A percentile compares a stretch with the other conserved stretches of the same genome.
These are phyloP conservation scores for Flaveria bidentis DNA, from an alignment of 129 eudicot species.

Conservation along the genomic window DNA sequence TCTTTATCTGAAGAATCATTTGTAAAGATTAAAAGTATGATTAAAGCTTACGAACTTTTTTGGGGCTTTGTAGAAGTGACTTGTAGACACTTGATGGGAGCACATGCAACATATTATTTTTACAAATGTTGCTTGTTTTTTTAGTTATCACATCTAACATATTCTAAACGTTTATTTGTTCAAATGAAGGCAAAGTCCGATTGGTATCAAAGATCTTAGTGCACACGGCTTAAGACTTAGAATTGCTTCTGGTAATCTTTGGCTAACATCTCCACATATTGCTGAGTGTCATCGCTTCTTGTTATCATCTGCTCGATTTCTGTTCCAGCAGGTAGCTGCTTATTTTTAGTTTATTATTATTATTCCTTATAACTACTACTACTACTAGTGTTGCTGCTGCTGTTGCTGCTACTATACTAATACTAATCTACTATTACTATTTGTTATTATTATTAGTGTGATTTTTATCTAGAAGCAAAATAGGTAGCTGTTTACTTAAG, in stretches of 20 bases:
- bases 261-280: constrained; percentile 53
- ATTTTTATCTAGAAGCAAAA: not conserved
- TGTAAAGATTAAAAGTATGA: not conserved
- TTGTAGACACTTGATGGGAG: too few species aligned
- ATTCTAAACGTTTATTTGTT: constrained; percentile 16
- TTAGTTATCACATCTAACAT: not conserved
- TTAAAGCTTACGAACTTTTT: not conserved
- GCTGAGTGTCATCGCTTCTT: constrained; percentile 43
- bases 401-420: too few species aligned
- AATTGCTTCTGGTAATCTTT: constrained; percentile 63
- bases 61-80: not conserved
- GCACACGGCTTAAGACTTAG: constrained; percentile 70
- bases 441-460: too few species aligned
- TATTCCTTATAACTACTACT: not conserved
- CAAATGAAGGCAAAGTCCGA: constrained; percentile 41
- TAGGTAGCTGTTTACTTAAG: constrained; percentile 29
- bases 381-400: too few species aligned
- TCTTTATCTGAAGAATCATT: not conserved
- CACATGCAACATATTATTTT: not conserved
- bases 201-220: constrained; percentile 55
- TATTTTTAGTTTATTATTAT: not conserved
- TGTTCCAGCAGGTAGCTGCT: constrained; percentile 67
- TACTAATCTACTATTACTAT: too few species aligned
- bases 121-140: constrained; percentile 3
- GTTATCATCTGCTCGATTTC: constrained; percentile 51